Base-by-base conservation (phyloP, 2,329 filamentous ascomycete species). In the Monosporascus sp. region DNA sequence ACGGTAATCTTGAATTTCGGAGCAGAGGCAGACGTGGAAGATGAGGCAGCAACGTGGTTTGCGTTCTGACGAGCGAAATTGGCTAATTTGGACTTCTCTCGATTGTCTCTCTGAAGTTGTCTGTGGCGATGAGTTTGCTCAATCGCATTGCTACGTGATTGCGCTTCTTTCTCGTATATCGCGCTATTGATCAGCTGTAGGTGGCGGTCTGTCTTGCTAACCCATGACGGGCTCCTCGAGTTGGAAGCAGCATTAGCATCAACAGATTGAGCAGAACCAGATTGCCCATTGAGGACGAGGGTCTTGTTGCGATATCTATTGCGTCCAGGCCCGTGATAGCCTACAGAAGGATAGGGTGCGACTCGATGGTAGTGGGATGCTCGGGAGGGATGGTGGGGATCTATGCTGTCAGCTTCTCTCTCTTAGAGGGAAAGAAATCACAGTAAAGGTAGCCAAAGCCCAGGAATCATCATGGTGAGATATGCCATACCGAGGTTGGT, bases 141-240 rank as follows among this genome's bases (percentile, higher is more conserved):
- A 44, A 92, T 88, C 11, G 87, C 87, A 63, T 83, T 86, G 9
- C 81, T 75, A 45, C 88, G 82, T 31, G 81, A 80, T 65, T 89
- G 82, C 11, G 80, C 77, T 55, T 90, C 85, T 67, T 89, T 87
- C 58, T 91, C 85, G 67, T 87, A 94, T 1, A 93, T 81, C 17
- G 83, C 82, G 20, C 86, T 82, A 66, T 93, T 95, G 70, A 95
- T 94, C 41, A 95, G 75, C 68, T 95, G 89, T 65, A 89, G 81
- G 65, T 92, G 88, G 48, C 87, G 86, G 67, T 89, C 88, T 48
- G 78, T 86, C 66, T 85, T 88, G 6, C 84, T 81, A 43, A 94
- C 81, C 83, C 87, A 93, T 3, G 82, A 70, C 18, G 66, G 58
- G 39, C 65, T 69, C 2, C 70, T 68, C 3, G 71, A 64, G 35